Evolutionary conservation across 2,329 filamentous ascomycete species (phyloP), one percentile per base, ranked within the genome.

Genomic region (Cercospora citrullina): DNA sequence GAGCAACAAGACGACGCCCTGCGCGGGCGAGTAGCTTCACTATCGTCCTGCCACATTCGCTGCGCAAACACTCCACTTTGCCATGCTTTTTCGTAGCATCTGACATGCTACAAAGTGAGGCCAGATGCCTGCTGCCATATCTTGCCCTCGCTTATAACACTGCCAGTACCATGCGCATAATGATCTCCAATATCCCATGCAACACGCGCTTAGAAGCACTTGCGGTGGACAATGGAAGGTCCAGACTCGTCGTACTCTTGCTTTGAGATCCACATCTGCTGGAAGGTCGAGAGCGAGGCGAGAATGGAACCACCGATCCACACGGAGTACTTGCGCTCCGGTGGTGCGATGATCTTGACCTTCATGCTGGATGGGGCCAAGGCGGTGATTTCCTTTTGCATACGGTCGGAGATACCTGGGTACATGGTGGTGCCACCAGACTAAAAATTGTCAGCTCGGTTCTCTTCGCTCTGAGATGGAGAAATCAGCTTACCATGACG

Each of bases 241-340:
- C 94, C 94, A 84, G 91, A 95, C 93, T 98, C 95, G 88, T 99
- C 95, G 90, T 98, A 98, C 89, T 98, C 94, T 88, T 99, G 95
- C 93, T 99, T 99, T 80, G 95, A 99, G 90, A 99, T 98, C 95
- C 95, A 99, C 95, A 99, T 99, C 88, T 99, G 95, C 89, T 99
- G 95, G 94, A 99, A 99, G 85, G 95, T 99, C 78, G 95, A 99
- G 80, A 99, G 92, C 74, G 95, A 99, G 79, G 95, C 95, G 81
- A 99, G 87, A 87, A 99, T 99, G 84, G 95, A 99, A 90, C 95
- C 95, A 95, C 95, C 95, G 84, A 99, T 99, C 95, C 95, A 99
- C 89, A 99, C 95, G 74, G 95, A 98, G 93, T 99, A 99, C 90
- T 99, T 99, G 86, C 95, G 93, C 92, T 99, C 95, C 77, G 95